Percentiles rank a stretch among this genome's conserved stretches.
These are phyloP conservation scores for Pseudocercospora crystallina DNA, from an alignment of 2,329 filamentous ascomycete species.

Conservation along the genomic window DNA sequence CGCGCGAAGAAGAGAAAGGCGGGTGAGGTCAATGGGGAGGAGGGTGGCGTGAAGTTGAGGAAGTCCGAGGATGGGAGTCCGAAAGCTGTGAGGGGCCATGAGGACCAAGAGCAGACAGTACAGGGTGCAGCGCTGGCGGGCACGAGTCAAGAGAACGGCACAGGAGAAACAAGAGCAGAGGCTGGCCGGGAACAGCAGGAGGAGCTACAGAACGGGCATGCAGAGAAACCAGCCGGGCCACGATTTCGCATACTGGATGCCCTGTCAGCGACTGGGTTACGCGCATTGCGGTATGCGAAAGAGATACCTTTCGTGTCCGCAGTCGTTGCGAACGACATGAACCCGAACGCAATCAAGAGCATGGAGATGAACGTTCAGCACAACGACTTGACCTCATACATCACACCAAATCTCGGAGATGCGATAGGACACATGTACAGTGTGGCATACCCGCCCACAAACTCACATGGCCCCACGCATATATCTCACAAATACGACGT, in stretches of 20 bases:
- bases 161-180: not conserved
- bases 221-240: slow-evolving; percentile 34
- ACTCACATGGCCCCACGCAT: slow-evolving; percentile 39
- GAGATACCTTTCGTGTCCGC: slow-evolving; percentile 65
- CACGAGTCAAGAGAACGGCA: not conserved
- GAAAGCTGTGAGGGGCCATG: not conserved
- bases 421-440: slow-evolving; percentile 91
- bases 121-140: not conserved
- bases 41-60: slow-evolving; percentile 13
- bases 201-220: slow-evolving; percentile 5
- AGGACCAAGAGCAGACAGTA: too few relatives aligned
- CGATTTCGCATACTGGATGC: slow-evolving; percentile 88
- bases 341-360: slow-evolving; percentile 50
- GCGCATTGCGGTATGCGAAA: slow-evolving; percentile 85
- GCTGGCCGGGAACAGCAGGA: slow-evolving; percentile 4
- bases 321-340: slow-evolving; percentile 79
- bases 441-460: slow-evolving; percentile 33
- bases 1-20: slow-evolving; percentile 36
- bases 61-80: slow-evolving; percentile 14
- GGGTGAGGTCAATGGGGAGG: slow-evolving; percentile 22
- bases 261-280: slow-evolving; percentile 86
- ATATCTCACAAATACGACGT: slow-evolving; percentile 70
- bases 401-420: slow-evolving; percentile 74
- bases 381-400: slow-evolving; percentile 71
- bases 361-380: slow-evolving; percentile 84